A percentile compares a stretch with the other conserved stretches of the same genome.
phyloP scores from a whole-genome alignment of 2,329 filamentous ascomycete genomes.

The Colletotrichum tabaci region DNA sequence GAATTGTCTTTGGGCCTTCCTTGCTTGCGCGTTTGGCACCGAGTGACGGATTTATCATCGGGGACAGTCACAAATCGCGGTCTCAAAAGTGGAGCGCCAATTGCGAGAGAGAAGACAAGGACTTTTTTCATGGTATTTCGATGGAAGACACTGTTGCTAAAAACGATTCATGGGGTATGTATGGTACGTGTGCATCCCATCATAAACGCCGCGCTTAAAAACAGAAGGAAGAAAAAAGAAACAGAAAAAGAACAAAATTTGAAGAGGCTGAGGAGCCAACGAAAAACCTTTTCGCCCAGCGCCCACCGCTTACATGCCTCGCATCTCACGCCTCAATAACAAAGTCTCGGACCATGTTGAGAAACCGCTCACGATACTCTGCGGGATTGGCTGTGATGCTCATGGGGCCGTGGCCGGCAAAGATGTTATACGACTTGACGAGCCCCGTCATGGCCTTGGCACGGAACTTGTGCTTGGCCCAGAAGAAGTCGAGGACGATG shows the following conservation, averaged over 20 bases:
- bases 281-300: neutral
- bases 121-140: neutral
- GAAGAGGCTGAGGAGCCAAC: neutral
- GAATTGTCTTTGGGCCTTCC: neutral
- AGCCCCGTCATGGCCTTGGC: constrained; percentile 77
- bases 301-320: constrained; percentile 31
- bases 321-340: constrained; percentile 52
- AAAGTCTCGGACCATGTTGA: constrained; percentile 64
- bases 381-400: constrained; percentile 78
- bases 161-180: neutral
- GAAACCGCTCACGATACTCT: constrained; percentile 74
- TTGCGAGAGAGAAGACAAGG: neutral
- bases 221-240: neutral
- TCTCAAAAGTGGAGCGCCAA: neutral
- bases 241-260: too few relatives aligned
- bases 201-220: constrained; percentile 10
- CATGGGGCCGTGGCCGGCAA: constrained; percentile 79
- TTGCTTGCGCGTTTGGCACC: too few relatives aligned
- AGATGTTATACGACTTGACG: constrained; percentile 74
- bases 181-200: neutral
- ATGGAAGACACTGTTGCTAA: neutral
- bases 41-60: too few relatives aligned
- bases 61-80: too few relatives aligned
- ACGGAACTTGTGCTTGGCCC: constrained; percentile 80
- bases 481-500: constrained; percentile 82